A percentile compares a stretch with the other conserved stretches of the same genome.
phyloP scores from a whole-genome alignment of 78 protist species.

The Dictyostelium capitatum region DNA sequence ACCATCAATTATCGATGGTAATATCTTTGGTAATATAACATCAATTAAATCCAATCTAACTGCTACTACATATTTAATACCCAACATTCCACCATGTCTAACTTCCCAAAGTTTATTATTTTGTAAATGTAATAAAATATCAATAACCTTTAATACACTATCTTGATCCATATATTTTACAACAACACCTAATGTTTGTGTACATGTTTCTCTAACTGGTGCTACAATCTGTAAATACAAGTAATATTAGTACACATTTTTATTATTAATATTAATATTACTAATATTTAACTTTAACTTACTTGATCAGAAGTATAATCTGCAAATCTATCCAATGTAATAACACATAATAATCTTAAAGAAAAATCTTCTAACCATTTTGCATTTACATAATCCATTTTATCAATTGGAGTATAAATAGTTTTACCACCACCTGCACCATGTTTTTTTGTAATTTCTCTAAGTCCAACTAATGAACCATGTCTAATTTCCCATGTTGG shows the following conservation, averaged over 20 bases:
- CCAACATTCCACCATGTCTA: constrained; percentile 82
- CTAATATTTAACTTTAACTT: not conserved
- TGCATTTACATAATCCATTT: constrained; percentile 18
- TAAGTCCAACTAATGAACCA: constrained; percentile 91
- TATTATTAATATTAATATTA: not conserved
- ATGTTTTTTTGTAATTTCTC: constrained; percentile 91
- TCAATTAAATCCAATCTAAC: constrained; percentile 80
- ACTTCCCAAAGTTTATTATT: constrained; percentile 75
- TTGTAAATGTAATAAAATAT: constrained; percentile 61
- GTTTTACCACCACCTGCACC: constrained; percentile 83
- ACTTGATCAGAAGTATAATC: constrained; percentile 91
- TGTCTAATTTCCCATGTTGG: constrained; percentile 93
- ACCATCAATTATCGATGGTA: constrained; percentile 31
- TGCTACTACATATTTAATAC: constrained; percentile 81
- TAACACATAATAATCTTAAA: constrained; percentile 89
- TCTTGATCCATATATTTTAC: constrained; percentile 51
- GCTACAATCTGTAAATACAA: constrained; percentile 92
- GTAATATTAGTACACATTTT: no score
- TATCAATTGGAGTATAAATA: constrained; percentile 16
- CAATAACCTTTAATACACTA: constrained; percentile 30
- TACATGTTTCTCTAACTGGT: constrained; percentile 95
- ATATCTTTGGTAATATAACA: constrained; percentile 8
- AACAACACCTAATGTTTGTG: constrained; percentile 90
- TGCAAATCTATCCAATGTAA: constrained; percentile 93
- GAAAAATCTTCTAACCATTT: constrained; percentile 92